Percentiles rank a stretch among this genome's conserved stretches.
Evolutionary conservation across 108 stramenopile species (phyloP).

Genomic region (Conticribra guillardii): DNA sequence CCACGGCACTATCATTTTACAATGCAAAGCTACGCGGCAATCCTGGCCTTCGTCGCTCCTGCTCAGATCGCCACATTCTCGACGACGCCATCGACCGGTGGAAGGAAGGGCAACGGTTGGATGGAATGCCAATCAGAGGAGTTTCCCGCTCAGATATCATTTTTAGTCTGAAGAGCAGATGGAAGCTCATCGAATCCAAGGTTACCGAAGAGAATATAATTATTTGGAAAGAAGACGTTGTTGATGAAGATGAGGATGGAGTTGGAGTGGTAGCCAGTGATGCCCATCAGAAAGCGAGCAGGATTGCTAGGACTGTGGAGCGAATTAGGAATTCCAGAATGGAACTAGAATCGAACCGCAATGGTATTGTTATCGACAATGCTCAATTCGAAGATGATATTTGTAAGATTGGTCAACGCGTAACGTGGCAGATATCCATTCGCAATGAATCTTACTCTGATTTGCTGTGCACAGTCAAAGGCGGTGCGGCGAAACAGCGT

Average conservation of each 20-base stretch:
- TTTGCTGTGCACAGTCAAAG: slow-evolving; percentile 13
- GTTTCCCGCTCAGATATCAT: slow-evolving; percentile 11
- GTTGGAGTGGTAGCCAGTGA: not conserved
- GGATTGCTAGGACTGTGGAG: slow-evolving; percentile 17
- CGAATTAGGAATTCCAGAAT: slow-evolving; percentile 14
- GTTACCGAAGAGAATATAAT: slow-evolving; percentile 33
- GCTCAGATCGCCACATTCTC: slow-evolving; percentile 30
- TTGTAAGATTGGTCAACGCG: not conserved
- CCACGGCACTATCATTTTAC: slow-evolving; percentile 23
- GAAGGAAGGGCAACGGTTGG: slow-evolving; percentile 16
- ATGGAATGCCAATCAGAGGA: slow-evolving; percentile 5
- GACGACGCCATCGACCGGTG: slow-evolving; percentile 21
- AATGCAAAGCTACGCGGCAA: slow-evolving; percentile 11
- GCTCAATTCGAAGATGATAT: slow-evolving; percentile 3
- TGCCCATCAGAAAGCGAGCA: not conserved
- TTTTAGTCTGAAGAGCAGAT: slow-evolving; percentile 9
- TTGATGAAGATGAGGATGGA: not conserved
- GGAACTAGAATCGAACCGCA: slow-evolving; percentile 28
- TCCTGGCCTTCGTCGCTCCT: slow-evolving; percentile 12
- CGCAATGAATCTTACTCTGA: slow-evolving; percentile 19
- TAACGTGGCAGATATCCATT: slow-evolving; percentile 3
- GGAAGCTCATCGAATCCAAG: slow-evolving; percentile 33
- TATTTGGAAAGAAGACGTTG: slow-evolving; percentile 25
- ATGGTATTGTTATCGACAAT: slow-evolving; percentile 23
- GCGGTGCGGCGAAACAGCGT: slow-evolving; percentile 8